Percentiles rank a stretch among this genome's conserved stretches.
Conservation (phyloP, 1,284 basidiomycete genomes). For the Trametes polyzona region DNA sequence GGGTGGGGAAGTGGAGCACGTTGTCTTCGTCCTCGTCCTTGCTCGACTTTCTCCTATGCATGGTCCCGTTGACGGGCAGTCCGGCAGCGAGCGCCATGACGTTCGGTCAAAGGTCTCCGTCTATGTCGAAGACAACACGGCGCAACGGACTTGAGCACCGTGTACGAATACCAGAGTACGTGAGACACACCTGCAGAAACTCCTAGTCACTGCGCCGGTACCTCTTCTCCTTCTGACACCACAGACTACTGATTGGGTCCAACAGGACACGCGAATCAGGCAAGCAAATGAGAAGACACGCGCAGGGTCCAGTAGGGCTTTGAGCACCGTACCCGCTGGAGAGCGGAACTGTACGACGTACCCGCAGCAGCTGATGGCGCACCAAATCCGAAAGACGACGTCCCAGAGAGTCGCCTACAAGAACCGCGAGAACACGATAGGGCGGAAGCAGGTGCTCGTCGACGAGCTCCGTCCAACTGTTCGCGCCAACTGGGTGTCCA, state of each 20-base stretch:
- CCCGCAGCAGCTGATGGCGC: background rate
- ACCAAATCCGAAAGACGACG: background rate
- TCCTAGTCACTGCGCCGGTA: too few relatives aligned
- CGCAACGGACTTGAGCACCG: background rate
- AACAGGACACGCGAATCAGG: too few relatives aligned
- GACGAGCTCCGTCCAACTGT: background rate
- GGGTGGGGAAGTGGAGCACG: slow-evolving; percentile 27
- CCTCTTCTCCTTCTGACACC: too few relatives aligned
- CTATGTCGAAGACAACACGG: too few relatives aligned
- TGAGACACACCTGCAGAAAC: too few relatives aligned
- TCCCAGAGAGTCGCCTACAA: background rate
- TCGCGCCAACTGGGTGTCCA: background rate
- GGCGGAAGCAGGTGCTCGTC: background rate
- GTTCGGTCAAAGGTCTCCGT: background rate
- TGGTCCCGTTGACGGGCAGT: slow-evolving; percentile 13
- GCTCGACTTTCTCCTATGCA: slow-evolving; percentile 41
- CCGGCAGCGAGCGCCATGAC: slow-evolving; percentile 7
- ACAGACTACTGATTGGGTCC: too few relatives aligned
- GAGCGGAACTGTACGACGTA: too few relatives aligned
- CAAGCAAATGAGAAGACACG: too few relatives aligned
- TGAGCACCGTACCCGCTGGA: too few relatives aligned
- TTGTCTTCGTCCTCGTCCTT: slow-evolving; percentile 37
- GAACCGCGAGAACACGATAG: background rate
- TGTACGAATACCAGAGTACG: too few relatives aligned
- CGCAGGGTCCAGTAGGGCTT: too few relatives aligned